Percentiles rank a stretch among this genome's conserved stretches.
phyloP scores from a whole-genome alignment of 805 yeast genomes.

The Sugiyamaella americana region DNA sequence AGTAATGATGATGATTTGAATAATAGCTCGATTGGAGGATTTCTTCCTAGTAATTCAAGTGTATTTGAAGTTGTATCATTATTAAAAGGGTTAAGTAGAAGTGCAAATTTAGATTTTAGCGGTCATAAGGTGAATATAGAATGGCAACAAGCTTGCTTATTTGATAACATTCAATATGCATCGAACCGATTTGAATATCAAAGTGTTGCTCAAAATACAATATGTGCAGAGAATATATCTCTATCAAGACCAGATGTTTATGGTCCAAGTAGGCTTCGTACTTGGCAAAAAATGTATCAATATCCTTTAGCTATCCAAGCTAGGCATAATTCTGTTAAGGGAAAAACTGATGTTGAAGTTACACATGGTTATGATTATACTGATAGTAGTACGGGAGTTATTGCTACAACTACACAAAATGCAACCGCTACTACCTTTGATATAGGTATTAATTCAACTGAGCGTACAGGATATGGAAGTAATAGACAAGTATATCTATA shows the following conservation, averaged over 20 bases:
- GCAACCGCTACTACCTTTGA: slow-evolving; percentile 2
- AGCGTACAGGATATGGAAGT: slow-evolving; percentile 6
- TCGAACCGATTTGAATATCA: not conserved
- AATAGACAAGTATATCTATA: not conserved
- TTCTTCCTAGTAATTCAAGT: not conserved
- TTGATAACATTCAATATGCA: not conserved
- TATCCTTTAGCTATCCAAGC: slow-evolving; percentile 1
- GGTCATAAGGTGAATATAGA: not conserved
- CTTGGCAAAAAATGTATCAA: not conserved
- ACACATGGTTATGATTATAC: not conserved
- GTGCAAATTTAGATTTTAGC: not conserved
- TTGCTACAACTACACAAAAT: not conserved
- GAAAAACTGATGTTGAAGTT: not conserved
- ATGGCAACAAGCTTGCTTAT: slow-evolving; percentile 1
- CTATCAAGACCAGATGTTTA: not conserved
- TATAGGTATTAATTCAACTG: not conserved
- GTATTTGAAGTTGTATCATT: not conserved
- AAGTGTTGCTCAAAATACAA: not conserved
- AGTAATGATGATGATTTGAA: not conserved
- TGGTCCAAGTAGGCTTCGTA: not conserved
- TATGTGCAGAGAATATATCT: not conserved
- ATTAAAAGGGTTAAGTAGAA: not conserved
- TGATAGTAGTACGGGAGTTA: not conserved
- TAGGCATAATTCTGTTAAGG: not conserved
- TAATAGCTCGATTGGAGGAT: not conserved